A percentile compares a stretch with the other conserved stretches of the same genome.
These are phyloP conservation scores for Pichia californica DNA, from an alignment of 805 yeast species.

Conservation along the genomic window DNA sequence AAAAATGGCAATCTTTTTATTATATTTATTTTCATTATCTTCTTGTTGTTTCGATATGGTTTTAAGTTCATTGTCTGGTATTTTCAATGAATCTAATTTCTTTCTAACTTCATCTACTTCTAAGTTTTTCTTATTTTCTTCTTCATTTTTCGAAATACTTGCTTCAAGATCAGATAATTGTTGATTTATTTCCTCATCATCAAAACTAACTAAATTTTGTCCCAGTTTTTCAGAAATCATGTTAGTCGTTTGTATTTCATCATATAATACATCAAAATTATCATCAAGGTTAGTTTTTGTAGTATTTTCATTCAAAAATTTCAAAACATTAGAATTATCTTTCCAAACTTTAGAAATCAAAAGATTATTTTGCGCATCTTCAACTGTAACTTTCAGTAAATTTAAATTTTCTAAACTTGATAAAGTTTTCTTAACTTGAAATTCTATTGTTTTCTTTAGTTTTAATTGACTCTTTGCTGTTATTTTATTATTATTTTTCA, in stretches of 20 bases:
- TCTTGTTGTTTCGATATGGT: neutral
- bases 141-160: conserved; percentile 7
- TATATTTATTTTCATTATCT: neutral
- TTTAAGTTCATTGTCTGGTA: conserved; percentile 6
- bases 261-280: conserved; percentile 16
- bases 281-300: conserved; percentile 17
- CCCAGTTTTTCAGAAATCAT: conserved; percentile 16
- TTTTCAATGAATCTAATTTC: conserved; percentile 8
- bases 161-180: conserved; percentile 16
- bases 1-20: too few species aligned
- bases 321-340: conserved; percentile 20
- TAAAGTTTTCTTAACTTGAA: conserved; percentile 17
- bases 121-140: neutral
- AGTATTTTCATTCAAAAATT: conserved; percentile 19
- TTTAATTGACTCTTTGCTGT: conserved; percentile 22
- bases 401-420: conserved; percentile 20
- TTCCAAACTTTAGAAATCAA: conserved; percentile 20
- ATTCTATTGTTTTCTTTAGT: conserved; percentile 17
- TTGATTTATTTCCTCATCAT: conserved; percentile 21
- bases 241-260: conserved; percentile 17
- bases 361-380: conserved; percentile 23
- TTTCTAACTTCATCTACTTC: conserved; percentile 6
- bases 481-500: conserved; percentile 14
- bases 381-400: conserved; percentile 19
- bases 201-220: conserved; percentile 10